Conservation (phyloP, 805 yeast species). For the Clavispora fructus region DNA sequence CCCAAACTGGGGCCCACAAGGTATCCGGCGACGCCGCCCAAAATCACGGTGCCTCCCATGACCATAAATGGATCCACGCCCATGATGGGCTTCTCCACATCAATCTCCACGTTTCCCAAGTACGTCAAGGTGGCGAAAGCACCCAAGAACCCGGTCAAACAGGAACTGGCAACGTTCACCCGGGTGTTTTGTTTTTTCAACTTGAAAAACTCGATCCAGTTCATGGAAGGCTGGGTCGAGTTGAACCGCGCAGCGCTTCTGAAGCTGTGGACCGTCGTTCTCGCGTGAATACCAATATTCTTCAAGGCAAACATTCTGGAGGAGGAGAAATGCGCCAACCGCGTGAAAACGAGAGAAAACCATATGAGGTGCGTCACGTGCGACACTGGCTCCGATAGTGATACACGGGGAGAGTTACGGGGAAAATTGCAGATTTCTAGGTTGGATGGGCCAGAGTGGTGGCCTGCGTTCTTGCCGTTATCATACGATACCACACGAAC, state of each 20-base stretch:
- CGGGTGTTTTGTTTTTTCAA: conserved; percentile 73
- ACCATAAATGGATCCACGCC: conserved; percentile 90
- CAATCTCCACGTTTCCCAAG: conserved; percentile 77
- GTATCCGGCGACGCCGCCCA: conserved; percentile 74
- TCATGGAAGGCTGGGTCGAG: conserved; percentile 27
- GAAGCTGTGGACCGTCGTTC: conserved; percentile 2
- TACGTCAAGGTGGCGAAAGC: conserved; percentile 66
- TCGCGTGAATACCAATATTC: conserved; percentile 11
- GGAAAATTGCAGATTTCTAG: too few relatives aligned
- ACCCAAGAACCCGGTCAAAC: conserved; percentile 61
- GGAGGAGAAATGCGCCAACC: not conserved
- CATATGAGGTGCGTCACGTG: not conserved
- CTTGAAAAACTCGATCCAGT: conserved; percentile 78
- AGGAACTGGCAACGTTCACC: conserved; percentile 63
- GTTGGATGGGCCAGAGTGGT: too few relatives aligned
- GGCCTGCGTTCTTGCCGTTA: too few relatives aligned
- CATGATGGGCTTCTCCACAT: conserved; percentile 76
- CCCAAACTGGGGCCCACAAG: conserved; percentile 82
- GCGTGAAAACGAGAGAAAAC: not conserved
- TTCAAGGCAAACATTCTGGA: conserved; percentile 4
- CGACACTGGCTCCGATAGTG: not conserved
- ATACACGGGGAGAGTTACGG: too few relatives aligned
- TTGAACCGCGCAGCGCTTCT: conserved; percentile 16
- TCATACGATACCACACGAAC: too few relatives aligned
- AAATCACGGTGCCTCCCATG: conserved; percentile 64